A percentile compares a stretch with the other conserved stretches of the same genome.
Evolutionary conservation across 139 green algal species (phyloP).

Genomic region (Coccomyxa sp.): DNA sequence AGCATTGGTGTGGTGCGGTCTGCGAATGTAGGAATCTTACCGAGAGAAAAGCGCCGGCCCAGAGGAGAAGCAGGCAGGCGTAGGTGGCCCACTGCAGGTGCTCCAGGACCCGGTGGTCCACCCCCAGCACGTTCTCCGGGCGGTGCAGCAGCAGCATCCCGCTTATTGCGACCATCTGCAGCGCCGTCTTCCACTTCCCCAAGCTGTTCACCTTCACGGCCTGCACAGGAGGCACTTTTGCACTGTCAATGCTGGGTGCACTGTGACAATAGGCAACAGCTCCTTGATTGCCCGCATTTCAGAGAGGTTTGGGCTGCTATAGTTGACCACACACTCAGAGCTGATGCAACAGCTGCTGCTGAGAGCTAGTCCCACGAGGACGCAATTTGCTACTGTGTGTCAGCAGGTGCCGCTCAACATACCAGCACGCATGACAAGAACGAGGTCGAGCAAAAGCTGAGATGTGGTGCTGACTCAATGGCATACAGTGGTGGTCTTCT

Average conservation of each 20-base stretch:
- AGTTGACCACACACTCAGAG: not conserved
- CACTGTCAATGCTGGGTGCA: not conserved
- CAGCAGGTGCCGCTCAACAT: not conserved
- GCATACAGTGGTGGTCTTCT: not conserved
- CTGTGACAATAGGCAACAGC: too few relatives aligned
- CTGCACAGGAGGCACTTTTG: not conserved
- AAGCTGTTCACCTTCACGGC: constrained; percentile 51
- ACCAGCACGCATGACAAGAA: too few relatives aligned
- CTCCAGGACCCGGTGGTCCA: not conserved
- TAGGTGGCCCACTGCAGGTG: not conserved
- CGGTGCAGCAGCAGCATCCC: constrained; percentile 57
- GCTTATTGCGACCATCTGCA: constrained; percentile 57
- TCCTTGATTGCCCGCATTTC: not conserved
- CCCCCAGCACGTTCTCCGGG: constrained; percentile 29
- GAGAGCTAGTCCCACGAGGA: not conserved
- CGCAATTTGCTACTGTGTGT: not conserved
- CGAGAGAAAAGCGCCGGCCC: constrained; percentile 45
- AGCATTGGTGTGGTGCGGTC: not conserved
- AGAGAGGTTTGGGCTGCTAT: not conserved
- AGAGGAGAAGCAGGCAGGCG: constrained; percentile 39
- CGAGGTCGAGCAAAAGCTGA: not conserved
- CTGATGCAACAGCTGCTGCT: not conserved
- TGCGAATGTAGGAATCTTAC: constrained; percentile 3
- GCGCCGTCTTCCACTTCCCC: constrained; percentile 63
- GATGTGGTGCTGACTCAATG: not conserved